phyloP scores from a whole-genome alignment of 192 early-diverging fungal species.

The Backusella macrospora region DNA sequence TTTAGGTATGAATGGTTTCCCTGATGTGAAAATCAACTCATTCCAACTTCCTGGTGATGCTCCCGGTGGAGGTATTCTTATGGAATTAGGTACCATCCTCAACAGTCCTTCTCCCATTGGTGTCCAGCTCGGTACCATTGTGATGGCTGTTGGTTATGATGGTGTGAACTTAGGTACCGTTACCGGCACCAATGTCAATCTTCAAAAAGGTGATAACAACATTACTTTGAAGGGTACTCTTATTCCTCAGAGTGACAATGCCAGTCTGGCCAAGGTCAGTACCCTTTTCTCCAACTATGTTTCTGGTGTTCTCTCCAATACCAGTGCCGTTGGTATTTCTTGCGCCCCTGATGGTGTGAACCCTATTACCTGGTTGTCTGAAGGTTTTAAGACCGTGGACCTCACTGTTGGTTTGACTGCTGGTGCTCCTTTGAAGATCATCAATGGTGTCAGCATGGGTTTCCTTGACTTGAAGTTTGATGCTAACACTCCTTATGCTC shows the following conservation, averaged over 20 bases:
- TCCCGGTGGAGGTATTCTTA: constrained; percentile 56
- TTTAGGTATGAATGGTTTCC: constrained; percentile 60
- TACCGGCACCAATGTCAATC: constrained; percentile 41
- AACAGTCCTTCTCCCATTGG: constrained; percentile 59
- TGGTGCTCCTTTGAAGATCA: constrained; percentile 49
- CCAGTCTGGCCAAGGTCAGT: constrained; percentile 47
- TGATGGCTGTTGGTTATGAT: constrained; percentile 48
- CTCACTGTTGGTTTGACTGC: constrained; percentile 54
- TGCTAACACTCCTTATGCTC: constrained; percentile 49
- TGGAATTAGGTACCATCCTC: constrained; percentile 55
- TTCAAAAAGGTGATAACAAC: constrained; percentile 43
- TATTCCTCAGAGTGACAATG: constrained; percentile 49
- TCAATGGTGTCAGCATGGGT: constrained; percentile 54
- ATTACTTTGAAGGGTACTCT: constrained; percentile 55
- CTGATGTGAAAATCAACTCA: constrained; percentile 49
- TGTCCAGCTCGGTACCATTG: constrained; percentile 57
- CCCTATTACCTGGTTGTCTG: constrained; percentile 50
- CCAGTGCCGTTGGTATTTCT: constrained; percentile 52
- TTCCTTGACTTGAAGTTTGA: constrained; percentile 58
- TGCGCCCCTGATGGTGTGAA: constrained; percentile 54
- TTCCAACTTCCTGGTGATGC: constrained; percentile 60
- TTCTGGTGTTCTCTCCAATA: constrained; percentile 48
- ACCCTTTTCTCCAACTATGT: constrained; percentile 57
- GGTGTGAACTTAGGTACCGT: constrained; percentile 52
- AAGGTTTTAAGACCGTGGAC: constrained; percentile 51